phyloP scores from a whole-genome alignment of 768 basidiomycete genomes.

The Lactarius sp. region DNA sequence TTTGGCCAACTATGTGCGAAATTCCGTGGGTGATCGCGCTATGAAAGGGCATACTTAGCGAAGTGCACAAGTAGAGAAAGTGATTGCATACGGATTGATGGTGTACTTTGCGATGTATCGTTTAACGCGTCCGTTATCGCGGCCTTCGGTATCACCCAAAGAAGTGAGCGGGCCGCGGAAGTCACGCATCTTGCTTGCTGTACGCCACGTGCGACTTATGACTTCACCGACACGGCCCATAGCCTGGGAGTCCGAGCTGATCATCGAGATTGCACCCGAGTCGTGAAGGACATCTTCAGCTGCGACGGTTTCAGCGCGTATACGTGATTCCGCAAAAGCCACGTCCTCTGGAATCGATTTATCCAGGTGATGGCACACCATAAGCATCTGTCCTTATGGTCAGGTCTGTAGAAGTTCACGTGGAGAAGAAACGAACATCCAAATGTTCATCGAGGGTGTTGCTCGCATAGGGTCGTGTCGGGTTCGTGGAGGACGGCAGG shows the following conservation, averaged over 20 bases:
- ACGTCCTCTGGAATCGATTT: conserved; percentile 88
- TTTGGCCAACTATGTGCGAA: conserved; percentile 77
- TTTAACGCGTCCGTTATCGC: conserved; percentile 89
- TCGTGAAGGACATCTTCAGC: conserved; percentile 96
- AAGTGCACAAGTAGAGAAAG: neutral
- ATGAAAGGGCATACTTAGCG: neutral
- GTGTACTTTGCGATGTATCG: conserved; percentile 96
- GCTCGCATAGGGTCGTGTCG: conserved; percentile 83
- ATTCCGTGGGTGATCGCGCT: conserved; percentile 96
- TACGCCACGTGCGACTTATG: conserved; percentile 88
- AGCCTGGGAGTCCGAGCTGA: conserved; percentile 93
- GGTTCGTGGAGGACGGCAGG: conserved; percentile 94
- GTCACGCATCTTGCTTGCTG: conserved; percentile 90
- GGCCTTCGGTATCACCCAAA: conserved; percentile 64
- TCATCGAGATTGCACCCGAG: conserved; percentile 92
- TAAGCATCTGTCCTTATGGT: conserved; percentile 71
- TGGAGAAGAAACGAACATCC: conserved; percentile 54
- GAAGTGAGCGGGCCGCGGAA: conserved; percentile 65
- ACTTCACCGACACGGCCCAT: conserved; percentile 99
- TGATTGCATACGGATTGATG: conserved; percentile 78
- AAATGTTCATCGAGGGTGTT: conserved; percentile 97
- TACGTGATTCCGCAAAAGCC: conserved; percentile 94
- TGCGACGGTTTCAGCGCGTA: conserved; percentile 93
- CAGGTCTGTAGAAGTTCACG: conserved; percentile 5
- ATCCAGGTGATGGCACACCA: conserved; percentile 99